A percentile compares a stretch with the other conserved stretches of the same genome.
Evolutionary conservation across 495 filamentous ascomycete species (phyloP).

Genomic region (Collariella sp.): DNA sequence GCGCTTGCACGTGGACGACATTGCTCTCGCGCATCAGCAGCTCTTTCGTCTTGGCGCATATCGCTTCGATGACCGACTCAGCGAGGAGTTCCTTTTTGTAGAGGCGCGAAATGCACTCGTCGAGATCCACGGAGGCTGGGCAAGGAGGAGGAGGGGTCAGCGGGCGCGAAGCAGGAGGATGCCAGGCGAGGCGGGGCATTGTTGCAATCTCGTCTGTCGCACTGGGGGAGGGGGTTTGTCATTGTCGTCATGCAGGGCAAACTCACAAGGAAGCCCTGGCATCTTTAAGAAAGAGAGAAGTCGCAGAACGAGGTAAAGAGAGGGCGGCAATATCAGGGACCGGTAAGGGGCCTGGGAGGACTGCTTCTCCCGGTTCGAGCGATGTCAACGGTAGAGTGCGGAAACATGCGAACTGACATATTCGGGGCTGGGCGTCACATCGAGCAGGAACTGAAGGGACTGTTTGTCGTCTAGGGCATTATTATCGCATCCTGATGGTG

Average conservation of each 20-base stretch:
- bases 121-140: slow-evolving; percentile 91
- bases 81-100: slow-evolving; percentile 95
- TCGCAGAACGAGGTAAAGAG: background rate
- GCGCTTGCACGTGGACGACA: slow-evolving; percentile 92
- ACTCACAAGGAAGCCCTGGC: slow-evolving; percentile 82
- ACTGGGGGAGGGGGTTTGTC: too few relatives aligned
- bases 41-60: slow-evolving; percentile 98
- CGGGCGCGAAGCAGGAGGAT: background rate
- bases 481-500: background rate
- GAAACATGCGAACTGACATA: slow-evolving; percentile 27
- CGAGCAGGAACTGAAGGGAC: background rate
- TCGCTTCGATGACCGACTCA: slow-evolving; percentile 96
- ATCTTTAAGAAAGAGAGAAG: slow-evolving; percentile 41
- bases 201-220: too few relatives aligned
- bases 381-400: slow-evolving; percentile 23
- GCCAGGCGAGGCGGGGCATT: slow-evolving; percentile 2
- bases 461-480: background rate
- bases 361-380: slow-evolving; percentile 27
- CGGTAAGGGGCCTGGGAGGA: slow-evolving; percentile 7
- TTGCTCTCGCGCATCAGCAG: slow-evolving; percentile 99
- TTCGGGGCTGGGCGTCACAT: slow-evolving; percentile 26
- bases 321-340: slow-evolving; percentile 14
- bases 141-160: slow-evolving; percentile 5
- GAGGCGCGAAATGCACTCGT: slow-evolving; percentile 92
- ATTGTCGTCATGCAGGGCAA: too few relatives aligned